A percentile compares a stretch with the other conserved stretches of the same genome.
Evolutionary conservation across 2,329 filamentous ascomycete genomes (phyloP).

Genomic region (Escovopsis sp.): DNA sequence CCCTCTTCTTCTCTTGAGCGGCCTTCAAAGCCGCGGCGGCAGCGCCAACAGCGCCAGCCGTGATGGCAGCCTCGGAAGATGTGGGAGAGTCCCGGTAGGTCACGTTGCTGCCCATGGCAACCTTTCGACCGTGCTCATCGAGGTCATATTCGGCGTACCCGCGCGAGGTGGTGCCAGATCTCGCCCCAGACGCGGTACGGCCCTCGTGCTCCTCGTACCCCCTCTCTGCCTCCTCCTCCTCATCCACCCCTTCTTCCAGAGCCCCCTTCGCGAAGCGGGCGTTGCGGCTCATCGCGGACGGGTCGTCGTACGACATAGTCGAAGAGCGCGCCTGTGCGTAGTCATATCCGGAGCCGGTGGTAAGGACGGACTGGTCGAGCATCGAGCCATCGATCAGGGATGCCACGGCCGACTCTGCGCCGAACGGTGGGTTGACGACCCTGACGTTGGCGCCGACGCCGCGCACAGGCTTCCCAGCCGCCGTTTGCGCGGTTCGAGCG

Average conservation of each 20-base stretch:
- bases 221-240: constrained; percentile 9
- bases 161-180: constrained; percentile 24
- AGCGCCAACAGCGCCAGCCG: constrained; percentile 37
- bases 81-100: constrained; percentile 36
- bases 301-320: constrained; percentile 19
- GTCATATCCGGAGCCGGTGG: constrained; percentile 37
- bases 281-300: constrained; percentile 17
- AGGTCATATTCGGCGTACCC: constrained; percentile 41
- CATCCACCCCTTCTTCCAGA: constrained; percentile 3
- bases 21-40: constrained; percentile 36
- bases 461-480: constrained; percentile 54
- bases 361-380: constrained; percentile 53
- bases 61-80: constrained; percentile 41
- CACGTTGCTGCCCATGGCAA: constrained; percentile 19
- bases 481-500: constrained; percentile 42
- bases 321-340: constrained; percentile 25
- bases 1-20: constrained; percentile 30
- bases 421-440: constrained; percentile 55
- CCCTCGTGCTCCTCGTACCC: constrained; percentile 23
- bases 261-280: constrained; percentile 28
- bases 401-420: constrained; percentile 78
- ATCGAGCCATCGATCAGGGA: constrained; percentile 68
- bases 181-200: constrained; percentile 25
- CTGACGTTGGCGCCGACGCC: constrained; percentile 59
- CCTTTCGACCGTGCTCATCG: constrained; percentile 42